These are phyloP conservation scores for Coriaria nepalensis DNA, from an alignment of 306 rosid genomes.

Conservation along the genomic window DNA sequence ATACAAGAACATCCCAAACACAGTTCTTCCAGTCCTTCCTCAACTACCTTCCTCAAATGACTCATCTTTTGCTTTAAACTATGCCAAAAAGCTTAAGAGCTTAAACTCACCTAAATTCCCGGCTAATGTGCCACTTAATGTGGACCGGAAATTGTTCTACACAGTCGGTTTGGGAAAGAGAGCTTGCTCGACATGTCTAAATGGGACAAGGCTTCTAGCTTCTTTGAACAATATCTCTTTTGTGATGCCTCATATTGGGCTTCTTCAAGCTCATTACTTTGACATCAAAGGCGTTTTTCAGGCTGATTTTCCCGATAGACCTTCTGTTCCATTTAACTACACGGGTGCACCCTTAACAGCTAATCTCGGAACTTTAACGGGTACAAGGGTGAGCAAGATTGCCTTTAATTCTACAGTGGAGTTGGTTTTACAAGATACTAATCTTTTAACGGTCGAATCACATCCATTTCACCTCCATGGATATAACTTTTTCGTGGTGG, in stretches of 20 bases:
- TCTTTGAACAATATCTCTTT: slow-evolving; percentile 70
- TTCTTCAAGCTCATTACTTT: slow-evolving; percentile 78
- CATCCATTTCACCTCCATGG: slow-evolving; percentile 80
- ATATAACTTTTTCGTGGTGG: slow-evolving; percentile 54
- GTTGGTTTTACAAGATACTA: slow-evolving; percentile 60
- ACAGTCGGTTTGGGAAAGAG: slow-evolving; percentile 56
- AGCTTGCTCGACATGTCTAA: slow-evolving; percentile 51
- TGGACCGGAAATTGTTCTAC: slow-evolving; percentile 55
- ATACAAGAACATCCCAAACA: slow-evolving; percentile 54
- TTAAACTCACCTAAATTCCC: slow-evolving; percentile 48
- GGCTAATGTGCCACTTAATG: slow-evolving; percentile 66
- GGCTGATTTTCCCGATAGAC: slow-evolving; percentile 64
- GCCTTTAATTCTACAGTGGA: slow-evolving; percentile 60
- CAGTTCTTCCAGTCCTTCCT: slow-evolving; percentile 57
- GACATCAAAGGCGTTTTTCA: slow-evolving; percentile 49
- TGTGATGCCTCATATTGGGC: slow-evolving; percentile 58
- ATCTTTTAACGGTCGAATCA: slow-evolving; percentile 53
- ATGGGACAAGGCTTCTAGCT: slow-evolving; percentile 68
- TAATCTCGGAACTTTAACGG: slow-evolving; percentile 38
- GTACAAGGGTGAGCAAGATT: slow-evolving; percentile 55
- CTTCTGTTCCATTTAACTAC: slow-evolving; percentile 47
- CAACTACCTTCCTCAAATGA: slow-evolving; percentile 48
- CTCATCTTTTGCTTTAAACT: slow-evolving; percentile 38
- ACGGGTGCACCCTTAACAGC: slow-evolving; percentile 55
- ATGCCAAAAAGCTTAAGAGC: slow-evolving; percentile 42